Conservation (phyloP, 2,329 filamentous ascomycete species). For the Aspergillus sp. region DNA sequence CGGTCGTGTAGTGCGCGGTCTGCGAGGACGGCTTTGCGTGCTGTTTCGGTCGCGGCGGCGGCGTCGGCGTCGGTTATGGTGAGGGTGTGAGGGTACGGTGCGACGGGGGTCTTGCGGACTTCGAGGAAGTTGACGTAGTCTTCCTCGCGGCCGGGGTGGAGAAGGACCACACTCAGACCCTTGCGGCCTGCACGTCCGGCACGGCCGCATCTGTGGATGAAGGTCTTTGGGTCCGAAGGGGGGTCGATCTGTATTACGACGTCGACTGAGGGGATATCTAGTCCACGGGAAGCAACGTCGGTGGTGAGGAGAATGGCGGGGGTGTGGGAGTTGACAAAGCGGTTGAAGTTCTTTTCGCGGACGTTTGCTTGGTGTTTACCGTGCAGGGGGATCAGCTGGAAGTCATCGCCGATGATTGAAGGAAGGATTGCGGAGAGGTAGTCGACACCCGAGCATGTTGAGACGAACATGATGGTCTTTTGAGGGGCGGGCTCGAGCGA, state of each 20-base stretch:
- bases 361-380: conserved; percentile 89
- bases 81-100: conserved; percentile 62
- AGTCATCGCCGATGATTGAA: conserved; percentile 66
- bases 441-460: conserved; percentile 91
- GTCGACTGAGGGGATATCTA: conserved; percentile 91
- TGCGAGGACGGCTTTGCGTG: conserved; percentile 58
- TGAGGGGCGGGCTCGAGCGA: conserved; percentile 72
- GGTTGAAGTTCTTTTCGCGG: conserved; percentile 81
- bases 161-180: conserved; percentile 80
- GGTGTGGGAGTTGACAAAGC: conserved; percentile 72
- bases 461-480: conserved; percentile 87
- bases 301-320: conserved; percentile 87
- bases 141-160: conserved; percentile 82
- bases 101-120: conserved; percentile 82
- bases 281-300: conserved; percentile 83
- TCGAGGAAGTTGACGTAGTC: conserved; percentile 87
- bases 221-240: conserved; percentile 83
- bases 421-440: conserved; percentile 86
- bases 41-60: conserved; percentile 55
- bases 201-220: conserved; percentile 66
- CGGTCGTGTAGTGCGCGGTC: conserved; percentile 79
- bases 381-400: conserved; percentile 77
- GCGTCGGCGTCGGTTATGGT: conserved; percentile 64
- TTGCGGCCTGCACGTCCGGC: conserved; percentile 66
- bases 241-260: conserved; percentile 87